Evolutionary conservation across 768 basidiomycete genomes (phyloP).

Genomic region (Termitomyces sp.): DNA sequence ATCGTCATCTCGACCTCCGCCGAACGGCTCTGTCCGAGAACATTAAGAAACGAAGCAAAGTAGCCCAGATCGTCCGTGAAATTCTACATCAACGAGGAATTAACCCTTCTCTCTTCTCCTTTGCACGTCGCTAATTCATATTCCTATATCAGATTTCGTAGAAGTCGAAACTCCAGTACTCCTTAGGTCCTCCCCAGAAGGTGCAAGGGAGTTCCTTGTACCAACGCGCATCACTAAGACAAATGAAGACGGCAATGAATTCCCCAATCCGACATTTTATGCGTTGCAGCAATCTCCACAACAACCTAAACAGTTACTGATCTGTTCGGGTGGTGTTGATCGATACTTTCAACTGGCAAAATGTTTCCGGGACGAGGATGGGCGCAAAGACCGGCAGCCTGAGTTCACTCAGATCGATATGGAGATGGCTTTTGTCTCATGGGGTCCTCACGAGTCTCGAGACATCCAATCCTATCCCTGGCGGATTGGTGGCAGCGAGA

Average conservation of each 20-base stretch:
- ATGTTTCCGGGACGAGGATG: constrained; percentile 96
- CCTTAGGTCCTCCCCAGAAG: constrained; percentile 89
- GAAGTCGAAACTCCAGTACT: constrained; percentile 94
- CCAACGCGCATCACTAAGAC: constrained; percentile 55
- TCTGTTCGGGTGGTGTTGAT: constrained; percentile 85
- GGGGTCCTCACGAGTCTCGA: constrained; percentile 40
- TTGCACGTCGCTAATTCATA: constrained; percentile 6
- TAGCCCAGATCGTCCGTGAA: constrained; percentile 73
- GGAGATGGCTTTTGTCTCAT: constrained; percentile 93
- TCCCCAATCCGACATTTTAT: constrained; percentile 55
- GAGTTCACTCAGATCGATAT: constrained; percentile 97
- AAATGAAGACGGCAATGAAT: constrained; percentile 12
- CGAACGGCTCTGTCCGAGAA: constrained; percentile 69
- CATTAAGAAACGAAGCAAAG: constrained; percentile 73
- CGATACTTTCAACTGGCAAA: constrained; percentile 90
- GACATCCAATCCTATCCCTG: constrained; percentile 35
- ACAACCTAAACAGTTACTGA: constrained; percentile 91
- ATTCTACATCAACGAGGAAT: constrained; percentile 70
- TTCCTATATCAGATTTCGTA: constrained; percentile 60
- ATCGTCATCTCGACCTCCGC: constrained; percentile 87
- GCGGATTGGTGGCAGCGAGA: constrained; percentile 83
- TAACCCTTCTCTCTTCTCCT: constrained; percentile 1
- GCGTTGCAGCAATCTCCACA: constrained; percentile 93
- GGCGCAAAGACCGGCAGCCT: constrained; percentile 90
- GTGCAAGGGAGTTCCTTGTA: constrained; percentile 90